Base-by-base conservation (phyloP, 768 basidiomycete genomes). In the Suillus subalutaceus region DNA sequence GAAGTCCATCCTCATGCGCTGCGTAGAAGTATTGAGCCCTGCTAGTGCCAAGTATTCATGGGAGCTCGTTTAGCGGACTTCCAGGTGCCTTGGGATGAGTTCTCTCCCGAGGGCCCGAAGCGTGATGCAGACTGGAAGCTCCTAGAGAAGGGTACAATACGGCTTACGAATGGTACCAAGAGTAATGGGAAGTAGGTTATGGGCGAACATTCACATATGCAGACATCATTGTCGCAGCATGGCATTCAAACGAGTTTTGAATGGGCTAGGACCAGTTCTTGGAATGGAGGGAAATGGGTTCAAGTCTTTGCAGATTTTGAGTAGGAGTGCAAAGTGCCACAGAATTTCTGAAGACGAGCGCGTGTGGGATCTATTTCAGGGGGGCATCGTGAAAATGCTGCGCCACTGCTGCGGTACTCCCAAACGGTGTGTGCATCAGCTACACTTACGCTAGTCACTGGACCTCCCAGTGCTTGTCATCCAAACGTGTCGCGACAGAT, bases 1-100 rank as follows among this genome's bases (percentile, higher is more conserved):
- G 12, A 65, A 71, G 43, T 58, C 67, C 18, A 63, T 70, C 63
- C 4, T 74, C 59, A 38, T 79, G 38, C 74, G 76, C 26, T 40
- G 70, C 0, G 69, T 70, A 12, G 53, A 71, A 20, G 65, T 75
- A 43, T 66, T 85, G 65, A 78, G 74, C 41, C 72, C 77, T 6
- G 68, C 65, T 53, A 83, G 83, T 65, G 64, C 66, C 43, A 75
- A 71, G 35, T 80, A 79, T 71, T 83, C 67, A 69, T 79, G 71
- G 76, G 56, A 20, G 37, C 48, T 26, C 48, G 81, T 40, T 77
- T 78, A 63, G 65, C n/a, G 2, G 26, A 7, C 3, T 74, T 79
- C 55, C 81, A 81, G 8, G 72, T 66, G 52, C 71, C 72, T n/a
- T 66, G 86, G 60, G 81, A 84, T 37, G 78, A 83, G 40, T 67